Conservation (phyloP, 2,329 filamentous ascomycete species). For the Colletotrichum cereale region DNA sequence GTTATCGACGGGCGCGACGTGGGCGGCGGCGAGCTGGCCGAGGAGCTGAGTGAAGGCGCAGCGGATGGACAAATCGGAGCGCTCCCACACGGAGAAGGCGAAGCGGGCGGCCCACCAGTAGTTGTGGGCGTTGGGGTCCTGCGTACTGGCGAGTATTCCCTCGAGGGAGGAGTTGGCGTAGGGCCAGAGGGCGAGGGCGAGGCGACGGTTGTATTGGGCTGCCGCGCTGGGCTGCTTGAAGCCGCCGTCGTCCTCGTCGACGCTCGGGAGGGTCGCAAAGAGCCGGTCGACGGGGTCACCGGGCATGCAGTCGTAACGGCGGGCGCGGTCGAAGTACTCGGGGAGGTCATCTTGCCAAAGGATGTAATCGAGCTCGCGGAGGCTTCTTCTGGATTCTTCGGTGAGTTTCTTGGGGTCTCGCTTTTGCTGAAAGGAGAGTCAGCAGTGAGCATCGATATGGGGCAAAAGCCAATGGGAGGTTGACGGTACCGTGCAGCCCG, state of each 20-base stretch:
- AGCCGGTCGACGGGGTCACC: conserved; percentile 33
- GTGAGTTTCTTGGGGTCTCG: background rate
- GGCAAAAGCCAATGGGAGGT: background rate
- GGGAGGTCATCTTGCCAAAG: conserved; percentile 31
- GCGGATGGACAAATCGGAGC: conserved; percentile 20
- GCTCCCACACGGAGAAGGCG: conserved; percentile 34
- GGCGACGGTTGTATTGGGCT: conserved; percentile 1
- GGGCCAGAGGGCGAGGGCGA: conserved; percentile 37
- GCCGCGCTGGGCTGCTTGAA: background rate
- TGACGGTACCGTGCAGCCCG: conserved; percentile 1
- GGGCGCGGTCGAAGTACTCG: conserved; percentile 16
- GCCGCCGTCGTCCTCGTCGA: conserved; percentile 18
- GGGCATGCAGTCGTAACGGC: conserved; percentile 24
- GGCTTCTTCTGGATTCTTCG: background rate
- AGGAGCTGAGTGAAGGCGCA: conserved; percentile 37
- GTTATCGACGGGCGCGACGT: background rate
- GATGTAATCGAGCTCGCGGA: conserved; percentile 30
- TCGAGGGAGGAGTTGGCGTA: conserved; percentile 35
- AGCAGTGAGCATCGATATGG: background rate
- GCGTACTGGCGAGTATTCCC: conserved; percentile 12
- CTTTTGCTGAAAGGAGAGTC: background rate
- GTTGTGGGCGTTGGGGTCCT: conserved; percentile 13
- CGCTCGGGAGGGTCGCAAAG: conserved; percentile 23
- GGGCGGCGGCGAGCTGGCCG: conserved; percentile 10
- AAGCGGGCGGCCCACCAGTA: conserved; percentile 35